Evolutionary conservation across 257 asterid species (phyloP), one percentile per base, ranked within the genome.

Genomic region (Solanum appendiculatum): DNA sequence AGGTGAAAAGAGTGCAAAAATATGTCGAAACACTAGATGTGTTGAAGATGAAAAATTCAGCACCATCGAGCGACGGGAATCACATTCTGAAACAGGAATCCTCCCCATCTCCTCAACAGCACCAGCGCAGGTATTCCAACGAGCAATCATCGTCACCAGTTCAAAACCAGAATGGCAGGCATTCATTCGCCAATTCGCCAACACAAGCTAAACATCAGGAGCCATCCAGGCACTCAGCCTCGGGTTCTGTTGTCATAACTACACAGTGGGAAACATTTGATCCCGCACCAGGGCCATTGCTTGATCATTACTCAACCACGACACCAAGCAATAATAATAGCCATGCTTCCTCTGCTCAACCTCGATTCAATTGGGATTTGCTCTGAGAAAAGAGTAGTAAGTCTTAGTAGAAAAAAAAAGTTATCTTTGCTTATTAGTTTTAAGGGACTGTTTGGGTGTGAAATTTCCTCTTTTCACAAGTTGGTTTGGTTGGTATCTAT

Each of bases 241-340:
- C 98, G 0, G 93, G 93, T 16, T 89, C 94, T 7, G 97, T 93
- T 58, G 98, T 96, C 25, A 93, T 96, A 58, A 96, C 99, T 1
- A 96, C 98, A 9, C 95, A 95, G 78, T 96, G 99, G 99, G 99
- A 95, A 89, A 96, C 96, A 3, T 96, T 96, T 74, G 99, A 96
- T 64, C 90, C 98, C 20, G 68, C 91, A 10, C 92, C 95, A 18
- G 87, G 89, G 33, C 87, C 88, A 23, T 21, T 78, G 36, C 80
- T 60, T 9, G 90, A 72, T 68, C 51, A 29, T 60, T 82, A 78
- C 82, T 83, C 93, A 18, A 56, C 91, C 34, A 85, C 83, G 31
- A 63, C 89, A 7, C 23, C 31, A 60, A 92, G 72, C 68, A 81
- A 81, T 18, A 81, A 81, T 29, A 81, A 48, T 21, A n/a, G n/a